phyloP scores from a whole-genome alignment of 805 yeast species.

The Saturnispora halmiae region DNA sequence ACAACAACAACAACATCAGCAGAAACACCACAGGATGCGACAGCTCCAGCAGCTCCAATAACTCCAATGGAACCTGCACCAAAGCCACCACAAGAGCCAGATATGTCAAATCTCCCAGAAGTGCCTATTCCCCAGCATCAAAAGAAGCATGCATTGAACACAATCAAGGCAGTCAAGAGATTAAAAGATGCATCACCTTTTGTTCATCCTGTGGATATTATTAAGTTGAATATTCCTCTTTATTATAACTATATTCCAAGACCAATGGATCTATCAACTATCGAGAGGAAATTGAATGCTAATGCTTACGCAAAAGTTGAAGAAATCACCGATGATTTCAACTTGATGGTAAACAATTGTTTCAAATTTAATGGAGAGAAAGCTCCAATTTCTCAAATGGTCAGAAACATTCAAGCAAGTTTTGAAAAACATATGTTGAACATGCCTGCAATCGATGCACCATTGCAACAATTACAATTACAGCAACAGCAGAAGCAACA shows the following conservation, averaged over 20 bases:
- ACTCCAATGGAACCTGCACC: conserved; percentile 53
- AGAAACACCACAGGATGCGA: background rate
- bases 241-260: conserved; percentile 73
- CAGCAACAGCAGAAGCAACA: conserved; percentile 16
- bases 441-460: conserved; percentile 62
- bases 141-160: conserved; percentile 64
- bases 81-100: conserved; percentile 65
- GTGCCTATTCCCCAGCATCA: conserved; percentile 78
- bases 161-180: conserved; percentile 79
- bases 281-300: conserved; percentile 65
- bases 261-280: conserved; percentile 92
- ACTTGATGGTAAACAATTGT: conserved; percentile 79
- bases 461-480: conserved; percentile 14
- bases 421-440: conserved; percentile 89
- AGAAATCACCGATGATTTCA: conserved; percentile 67
- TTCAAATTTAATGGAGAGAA: conserved; percentile 75
- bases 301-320: conserved; percentile 67
- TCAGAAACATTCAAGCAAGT: conserved; percentile 77
- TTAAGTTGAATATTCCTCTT: conserved; percentile 81
- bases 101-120: conserved; percentile 55
- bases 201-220: conserved; percentile 79
- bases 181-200: conserved; percentile 91
- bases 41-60: conserved; percentile 8
- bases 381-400: conserved; percentile 85
- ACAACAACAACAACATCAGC: background rate